phyloP scores from a whole-genome alignment of 2,329 filamentous ascomycete genomes.

The Beauveria bassiana region DNA sequence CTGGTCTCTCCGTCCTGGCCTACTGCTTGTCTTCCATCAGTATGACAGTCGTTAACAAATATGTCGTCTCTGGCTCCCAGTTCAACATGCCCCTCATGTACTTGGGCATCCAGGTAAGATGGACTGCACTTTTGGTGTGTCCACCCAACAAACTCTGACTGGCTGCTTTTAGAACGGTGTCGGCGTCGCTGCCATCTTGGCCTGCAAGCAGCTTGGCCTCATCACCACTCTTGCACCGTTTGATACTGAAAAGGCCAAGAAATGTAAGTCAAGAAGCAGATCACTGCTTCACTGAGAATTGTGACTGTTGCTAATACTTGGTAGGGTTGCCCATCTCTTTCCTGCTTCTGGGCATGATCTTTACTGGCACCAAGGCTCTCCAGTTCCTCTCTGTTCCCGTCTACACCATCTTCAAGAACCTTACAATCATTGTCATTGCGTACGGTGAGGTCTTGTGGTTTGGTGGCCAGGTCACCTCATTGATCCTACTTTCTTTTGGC shows the following conservation, averaged over 20 bases:
- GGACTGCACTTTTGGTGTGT: neutral
- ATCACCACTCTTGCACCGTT: conserved; percentile 74
- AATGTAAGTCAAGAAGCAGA: conserved; percentile 52
- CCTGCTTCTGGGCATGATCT: conserved; percentile 92
- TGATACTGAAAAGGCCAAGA: conserved; percentile 75
- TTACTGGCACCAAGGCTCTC: conserved; percentile 83
- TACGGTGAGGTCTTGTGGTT: conserved; percentile 96
- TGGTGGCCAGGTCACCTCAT: conserved; percentile 73
- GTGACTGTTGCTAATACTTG: neutral
- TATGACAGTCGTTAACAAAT: conserved; percentile 98
- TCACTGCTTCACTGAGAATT: neutral
- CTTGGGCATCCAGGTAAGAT: conserved; percentile 72
- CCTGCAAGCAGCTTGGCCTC: conserved; percentile 66
- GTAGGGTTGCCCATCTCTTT: conserved; percentile 86
- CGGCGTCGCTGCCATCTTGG: conserved; percentile 71
- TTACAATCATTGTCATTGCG: conserved; percentile 91
- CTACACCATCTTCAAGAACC: conserved; percentile 96
- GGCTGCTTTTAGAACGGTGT: conserved; percentile 59
- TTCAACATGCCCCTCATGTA: conserved; percentile 94
- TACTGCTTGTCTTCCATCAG: conserved; percentile 87
- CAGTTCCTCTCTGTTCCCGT: conserved; percentile 89
- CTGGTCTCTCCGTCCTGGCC: conserved; percentile 59
- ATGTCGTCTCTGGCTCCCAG: conserved; percentile 72
- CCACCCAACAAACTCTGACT: conserved; percentile 6
- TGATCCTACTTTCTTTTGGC: conserved; percentile 82